Conservation (phyloP, 2,329 filamentous ascomycete genomes). For the Monosporascus sp. region DNA sequence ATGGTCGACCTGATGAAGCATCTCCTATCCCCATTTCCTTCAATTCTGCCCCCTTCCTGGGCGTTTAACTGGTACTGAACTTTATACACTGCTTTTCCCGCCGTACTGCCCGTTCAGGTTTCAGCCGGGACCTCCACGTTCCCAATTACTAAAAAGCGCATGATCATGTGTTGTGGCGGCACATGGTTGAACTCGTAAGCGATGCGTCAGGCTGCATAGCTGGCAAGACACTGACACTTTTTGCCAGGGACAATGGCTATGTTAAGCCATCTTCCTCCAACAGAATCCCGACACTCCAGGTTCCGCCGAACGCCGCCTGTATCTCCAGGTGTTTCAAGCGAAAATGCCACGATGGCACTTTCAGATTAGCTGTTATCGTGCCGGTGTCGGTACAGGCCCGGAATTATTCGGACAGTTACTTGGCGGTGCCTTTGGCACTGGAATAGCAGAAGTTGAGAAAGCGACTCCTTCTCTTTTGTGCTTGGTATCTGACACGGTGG, state of each 20-base stretch:
- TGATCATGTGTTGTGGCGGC: slow-evolving; percentile 49
- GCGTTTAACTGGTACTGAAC: not conserved
- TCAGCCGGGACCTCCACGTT: not conserved
- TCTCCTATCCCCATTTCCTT: too few relatives aligned
- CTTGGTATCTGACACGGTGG: slow-evolving; percentile 8
- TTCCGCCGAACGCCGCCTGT: slow-evolving; percentile 56
- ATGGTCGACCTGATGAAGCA: too few relatives aligned
- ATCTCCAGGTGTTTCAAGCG: slow-evolving; percentile 53
- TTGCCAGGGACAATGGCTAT: slow-evolving; percentile 38
- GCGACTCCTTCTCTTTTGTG: not conserved
- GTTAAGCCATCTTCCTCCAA: slow-evolving; percentile 33
- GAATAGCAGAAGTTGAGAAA: slow-evolving; percentile 43
- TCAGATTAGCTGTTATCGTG: slow-evolving; percentile 57
- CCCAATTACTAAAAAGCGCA: slow-evolving; percentile 33
- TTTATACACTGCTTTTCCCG: not conserved
- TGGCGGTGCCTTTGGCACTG: slow-evolving; percentile 50
- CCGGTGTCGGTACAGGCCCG: slow-evolving; percentile 52
- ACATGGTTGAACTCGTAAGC: slow-evolving; percentile 47
- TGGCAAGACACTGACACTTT: slow-evolving; percentile 6
- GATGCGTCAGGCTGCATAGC: not conserved
- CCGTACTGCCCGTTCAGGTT: not conserved
- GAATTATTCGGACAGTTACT: slow-evolving; percentile 44
- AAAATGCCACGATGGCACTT: slow-evolving; percentile 44
- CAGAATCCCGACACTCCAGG: slow-evolving; percentile 36
- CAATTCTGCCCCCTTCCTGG: not conserved